Evolutionary conservation across 805 yeast species (phyloP).

Genomic region (Teunomyces gatunensis): DNA sequence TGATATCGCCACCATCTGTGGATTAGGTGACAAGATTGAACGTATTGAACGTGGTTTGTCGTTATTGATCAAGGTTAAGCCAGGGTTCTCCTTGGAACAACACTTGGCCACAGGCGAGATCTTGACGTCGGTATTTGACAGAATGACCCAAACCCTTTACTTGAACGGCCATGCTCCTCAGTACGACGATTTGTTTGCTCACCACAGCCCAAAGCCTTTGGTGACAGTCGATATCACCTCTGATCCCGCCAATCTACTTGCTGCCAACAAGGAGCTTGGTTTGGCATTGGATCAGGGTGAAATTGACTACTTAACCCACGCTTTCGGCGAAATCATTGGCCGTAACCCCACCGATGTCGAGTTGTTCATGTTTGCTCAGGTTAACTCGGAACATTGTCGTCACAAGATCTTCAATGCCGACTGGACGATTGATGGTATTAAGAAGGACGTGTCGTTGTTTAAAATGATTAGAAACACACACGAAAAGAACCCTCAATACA

Average conservation of each 20-base stretch:
- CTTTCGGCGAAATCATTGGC: constrained; percentile 71
- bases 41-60: constrained; percentile 92
- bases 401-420: constrained; percentile 98
- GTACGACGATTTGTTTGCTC: constrained; percentile 69
- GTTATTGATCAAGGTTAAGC: constrained; percentile 64
- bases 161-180: constrained; percentile 58
- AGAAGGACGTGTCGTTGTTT: constrained; percentile 74
- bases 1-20: constrained; percentile 86
- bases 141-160: constrained; percentile 86
- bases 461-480: constrained; percentile 96
- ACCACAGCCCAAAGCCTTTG: constrained; percentile 79
- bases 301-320: constrained; percentile 79
- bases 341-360: constrained; percentile 98
- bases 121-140: constrained; percentile 75
- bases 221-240: constrained; percentile 66
- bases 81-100: constrained; percentile 65
- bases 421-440: constrained; percentile 89
- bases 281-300: constrained; percentile 94
- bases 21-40: constrained; percentile 65
- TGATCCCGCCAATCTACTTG: constrained; percentile 55
- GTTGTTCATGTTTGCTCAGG: constrained; percentile 98
- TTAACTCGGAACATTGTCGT: constrained; percentile 98
- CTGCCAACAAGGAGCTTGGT: constrained; percentile 82
- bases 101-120: constrained; percentile 48
- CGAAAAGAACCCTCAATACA: constrained; percentile 70